phyloP scores from a whole-genome alignment of 1,284 basidiomycete genomes.

The Hemileia vastatrix region DNA sequence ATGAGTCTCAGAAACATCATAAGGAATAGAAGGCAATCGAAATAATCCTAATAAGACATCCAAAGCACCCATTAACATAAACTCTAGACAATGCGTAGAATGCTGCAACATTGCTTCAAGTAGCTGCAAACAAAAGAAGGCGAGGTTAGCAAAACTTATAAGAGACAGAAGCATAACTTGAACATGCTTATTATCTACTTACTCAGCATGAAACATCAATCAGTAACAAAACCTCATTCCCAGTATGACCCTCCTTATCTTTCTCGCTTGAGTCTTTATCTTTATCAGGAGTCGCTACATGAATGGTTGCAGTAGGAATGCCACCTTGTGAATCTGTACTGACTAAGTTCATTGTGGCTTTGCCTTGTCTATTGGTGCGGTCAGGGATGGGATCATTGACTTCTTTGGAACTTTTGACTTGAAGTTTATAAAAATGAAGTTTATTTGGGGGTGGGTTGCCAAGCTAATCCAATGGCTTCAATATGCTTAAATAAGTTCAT shows the following conservation, averaged over 20 bases:
- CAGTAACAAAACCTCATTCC: slow-evolving; percentile 61
- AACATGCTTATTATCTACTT: slow-evolving; percentile 6
- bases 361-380: no score
- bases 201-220: slow-evolving; percentile 26
- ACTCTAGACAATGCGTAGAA: slow-evolving; percentile 74
- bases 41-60: slow-evolving; percentile 66
- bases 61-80: slow-evolving; percentile 70
- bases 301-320: no score
- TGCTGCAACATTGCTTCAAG: slow-evolving; percentile 89
- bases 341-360: no score
- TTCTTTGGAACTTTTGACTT: no score
- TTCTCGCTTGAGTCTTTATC: slow-evolving; percentile 22
- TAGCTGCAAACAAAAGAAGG: slow-evolving; percentile 52
- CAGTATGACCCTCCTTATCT: slow-evolving; percentile 38
- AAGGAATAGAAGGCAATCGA: slow-evolving; percentile 74
- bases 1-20: slow-evolving; percentile 72
- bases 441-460: slow-evolving; percentile 46
- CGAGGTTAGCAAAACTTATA: not conserved
- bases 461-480: slow-evolving; percentile 59
- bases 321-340: no score
- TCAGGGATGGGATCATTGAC: slow-evolving; percentile 38
- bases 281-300: not conserved
- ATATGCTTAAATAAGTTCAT: slow-evolving; percentile 62
- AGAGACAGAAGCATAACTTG: slow-evolving; percentile 3
- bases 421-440: not conserved